Base-by-base conservation (phyloP, 2,329 filamentous ascomycete genomes). In the Trichoderma brevicompactum region DNA sequence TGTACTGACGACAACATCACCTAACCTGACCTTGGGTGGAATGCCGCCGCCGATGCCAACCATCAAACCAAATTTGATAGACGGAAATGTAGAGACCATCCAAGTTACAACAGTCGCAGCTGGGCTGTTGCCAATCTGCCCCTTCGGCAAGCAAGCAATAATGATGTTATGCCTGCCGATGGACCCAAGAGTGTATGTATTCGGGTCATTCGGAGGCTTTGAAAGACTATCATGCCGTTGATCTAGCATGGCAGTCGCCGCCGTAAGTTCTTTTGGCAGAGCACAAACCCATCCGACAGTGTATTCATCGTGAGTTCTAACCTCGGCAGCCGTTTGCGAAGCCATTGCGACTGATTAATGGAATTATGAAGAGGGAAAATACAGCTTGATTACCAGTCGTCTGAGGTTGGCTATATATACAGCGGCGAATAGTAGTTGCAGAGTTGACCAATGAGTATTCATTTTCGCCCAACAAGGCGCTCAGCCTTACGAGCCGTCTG, bases 281-380 rank as follows among this genome's bases (percentile, higher is more conserved):
- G 44, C 19, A 10, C 58, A 61, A 8, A 61, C 48, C 58, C 58
- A 61, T 50, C 36, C 58, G 13, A 61, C 58, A 17, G 5, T 41
- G 2, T 61, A 61, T 4, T 61, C 58, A 3, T 13, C 9, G 5
- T 61, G 15, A 13, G 5, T 17, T 34, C 12, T 41, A 12, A 2
- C 3, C 38, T 17, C 15, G 8, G 19, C 32, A n/a, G 19, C 13
- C 38, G 23, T 56, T 17, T 56, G 50, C 3, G 50, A 19, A 46
- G 17, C 44, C 44, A 46, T 46, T 34, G 32, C 7, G 15, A 17
- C 10, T 10, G 15, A 50, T 34, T 13, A 12, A 34, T 5, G 2
- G 3, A 13, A 28, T n/a, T 7, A 55, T 5, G 3, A 12, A 12
- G 38, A n/a, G 23, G 38, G 19, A 32, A n/a, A 7, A 3, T 5